phyloP scores from a whole-genome alignment of 371 early-diverging fungal genomes.

The Rhizoclosmatium hyalinum region DNA sequence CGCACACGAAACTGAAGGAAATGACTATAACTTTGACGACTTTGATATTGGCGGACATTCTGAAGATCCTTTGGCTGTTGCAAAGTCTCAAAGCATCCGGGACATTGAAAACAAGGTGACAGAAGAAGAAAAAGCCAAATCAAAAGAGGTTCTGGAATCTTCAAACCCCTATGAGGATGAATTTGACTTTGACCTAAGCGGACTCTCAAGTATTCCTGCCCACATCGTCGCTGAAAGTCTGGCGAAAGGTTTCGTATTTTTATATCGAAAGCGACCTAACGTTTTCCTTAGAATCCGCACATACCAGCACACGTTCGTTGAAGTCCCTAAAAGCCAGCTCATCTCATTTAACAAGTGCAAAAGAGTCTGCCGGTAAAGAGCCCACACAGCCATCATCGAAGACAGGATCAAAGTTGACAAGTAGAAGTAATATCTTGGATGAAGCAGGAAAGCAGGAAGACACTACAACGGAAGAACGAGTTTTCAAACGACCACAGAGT shows the following conservation, averaged over 20 bases:
- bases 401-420: background rate
- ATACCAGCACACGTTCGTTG: slow-evolving; percentile 11
- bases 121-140: background rate
- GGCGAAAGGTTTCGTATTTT: background rate
- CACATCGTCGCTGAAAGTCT: slow-evolving; percentile 21
- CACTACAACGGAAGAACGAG: slow-evolving; percentile 2
- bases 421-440: background rate
- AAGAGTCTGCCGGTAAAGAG: background rate
- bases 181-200: background rate
- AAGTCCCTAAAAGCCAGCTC: background rate
- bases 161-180: background rate
- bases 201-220: slow-evolving; percentile 16
- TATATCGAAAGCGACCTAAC: background rate
- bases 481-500: slow-evolving; percentile 22
- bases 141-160: background rate
- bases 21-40: slow-evolving; percentile 23
- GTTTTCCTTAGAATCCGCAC: background rate
- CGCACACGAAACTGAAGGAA: background rate
- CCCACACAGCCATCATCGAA: too few species aligned
- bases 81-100: background rate
- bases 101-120: background rate
- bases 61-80: background rate
- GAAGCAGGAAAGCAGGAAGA: background rate
- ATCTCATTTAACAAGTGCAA: background rate
- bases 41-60: slow-evolving; percentile 15